These are phyloP conservation scores for Beauveria sp. DNA, from an alignment of 2,329 filamentous ascomycete genomes.

Conservation along the genomic window DNA sequence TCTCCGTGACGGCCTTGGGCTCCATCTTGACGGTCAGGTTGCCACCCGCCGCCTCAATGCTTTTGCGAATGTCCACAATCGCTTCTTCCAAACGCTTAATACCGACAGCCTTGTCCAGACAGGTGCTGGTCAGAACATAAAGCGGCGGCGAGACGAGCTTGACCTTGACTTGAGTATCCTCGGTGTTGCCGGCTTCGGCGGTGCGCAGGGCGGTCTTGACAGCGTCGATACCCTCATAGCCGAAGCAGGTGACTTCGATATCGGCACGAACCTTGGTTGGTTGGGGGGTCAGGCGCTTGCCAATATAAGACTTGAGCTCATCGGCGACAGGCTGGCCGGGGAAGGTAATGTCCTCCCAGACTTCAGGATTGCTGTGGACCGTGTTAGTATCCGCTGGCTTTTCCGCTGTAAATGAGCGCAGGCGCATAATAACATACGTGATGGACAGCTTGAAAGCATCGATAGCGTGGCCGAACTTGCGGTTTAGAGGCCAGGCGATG, in stretches of 20 bases:
- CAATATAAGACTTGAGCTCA: conserved; percentile 90
- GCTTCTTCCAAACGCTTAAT: conserved; percentile 81
- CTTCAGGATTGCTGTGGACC: conserved; percentile 70
- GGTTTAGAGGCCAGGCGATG: conserved; percentile 96
- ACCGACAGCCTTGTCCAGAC: conserved; percentile 83
- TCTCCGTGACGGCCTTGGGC: conserved; percentile 97
- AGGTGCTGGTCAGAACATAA: conserved; percentile 93
- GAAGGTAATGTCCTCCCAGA: conserved; percentile 91
- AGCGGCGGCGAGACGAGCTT: conserved; percentile 96
- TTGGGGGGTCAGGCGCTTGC: conserved; percentile 93
- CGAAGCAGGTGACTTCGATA: conserved; percentile 91
- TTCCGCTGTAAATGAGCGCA: not conserved
- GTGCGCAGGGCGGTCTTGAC: conserved; percentile 88
- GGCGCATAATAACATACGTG: conserved; percentile 53
- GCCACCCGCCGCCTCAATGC: conserved; percentile 71
- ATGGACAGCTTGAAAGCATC: conserved; percentile 99
- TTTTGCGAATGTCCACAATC: conserved; percentile 76
- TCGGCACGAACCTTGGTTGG: conserved; percentile 99
- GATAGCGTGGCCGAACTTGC: conserved; percentile 92
- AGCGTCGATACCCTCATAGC: conserved; percentile 96
- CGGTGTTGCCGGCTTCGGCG: conserved; percentile 87
- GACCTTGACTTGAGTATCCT: conserved; percentile 93
- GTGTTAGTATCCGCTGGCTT: conserved; percentile 13
- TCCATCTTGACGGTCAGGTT: conserved; percentile 93
- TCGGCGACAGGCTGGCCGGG: conserved; percentile 76